Base-by-base conservation (phyloP, 1,284 basidiomycete species). In the Cutaneotrichosporon cavernicola region DNA sequence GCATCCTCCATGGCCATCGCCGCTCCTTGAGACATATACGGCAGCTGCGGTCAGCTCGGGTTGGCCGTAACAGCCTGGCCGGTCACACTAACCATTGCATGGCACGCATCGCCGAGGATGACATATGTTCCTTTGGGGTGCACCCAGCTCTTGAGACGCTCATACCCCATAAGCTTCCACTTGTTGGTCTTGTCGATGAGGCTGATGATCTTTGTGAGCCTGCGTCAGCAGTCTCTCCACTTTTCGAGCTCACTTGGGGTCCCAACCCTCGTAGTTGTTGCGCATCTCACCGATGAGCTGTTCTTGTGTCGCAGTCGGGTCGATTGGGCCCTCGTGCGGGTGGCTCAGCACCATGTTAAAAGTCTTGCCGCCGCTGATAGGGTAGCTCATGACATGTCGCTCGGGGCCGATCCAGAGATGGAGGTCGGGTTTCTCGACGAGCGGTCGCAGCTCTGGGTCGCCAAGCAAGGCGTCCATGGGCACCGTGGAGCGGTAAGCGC, bases 1-100 rank as follows among this genome's bases (percentile, higher is more conserved):
- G 67, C 65, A 32, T 66, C 65, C 58, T 66, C 65, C 34, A 66
- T 60, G 9, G 65, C 65, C 49, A 60, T 55, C 10, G 65, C 65
- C 5, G 65, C 65, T 10, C 65, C 65, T 58, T 66, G 65, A 14
- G 65, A 66, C 65, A 66, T 66, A 55, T 66, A 66, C 5, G 65
- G 65, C 21, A 66, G 62, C 50, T 51, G 8, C n/a, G 18, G 22
- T 26, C n/a, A 49, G n/a, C 8, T 22, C 26, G 26, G 26, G 3
- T 26, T 26, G 26, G 26, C 26, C 26, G 26, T 26, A 26, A 26
- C 9, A 22, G 47, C 47, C 5, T 21, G 8, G 11, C 47, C n/a
- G 5, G 5, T 21, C n/a, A 3, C 14, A 51, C 50, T 51, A 1
- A 51, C 50, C 65, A 66, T 66, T 0, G 65, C 65, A 34, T 66